A percentile compares a stretch with the other conserved stretches of the same genome.
Conservation (phyloP, 331 rosid species). For the Quercus lobata region DNA sequence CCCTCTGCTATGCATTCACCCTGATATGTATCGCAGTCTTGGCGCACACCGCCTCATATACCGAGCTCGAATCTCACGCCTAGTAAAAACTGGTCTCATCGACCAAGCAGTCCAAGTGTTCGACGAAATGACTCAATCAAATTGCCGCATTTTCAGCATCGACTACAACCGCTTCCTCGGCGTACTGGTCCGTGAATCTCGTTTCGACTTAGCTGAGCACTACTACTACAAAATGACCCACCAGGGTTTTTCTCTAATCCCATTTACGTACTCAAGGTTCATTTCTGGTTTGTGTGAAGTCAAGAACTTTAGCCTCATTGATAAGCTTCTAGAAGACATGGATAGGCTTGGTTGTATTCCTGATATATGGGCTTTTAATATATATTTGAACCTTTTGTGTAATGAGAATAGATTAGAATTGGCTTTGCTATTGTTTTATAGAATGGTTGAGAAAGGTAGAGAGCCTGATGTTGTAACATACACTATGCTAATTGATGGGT, state of each 20-base stretch:
- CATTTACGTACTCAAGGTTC: slow-evolving; percentile 89
- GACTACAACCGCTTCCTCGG: slow-evolving; percentile 95
- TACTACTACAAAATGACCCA: slow-evolving; percentile 71
- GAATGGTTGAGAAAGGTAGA: slow-evolving; percentile 57
- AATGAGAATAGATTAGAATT: slow-evolving; percentile 41
- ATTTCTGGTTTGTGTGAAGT: slow-evolving; percentile 64
- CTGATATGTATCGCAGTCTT: slow-evolving; percentile 76
- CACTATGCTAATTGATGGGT: slow-evolving; percentile 54
- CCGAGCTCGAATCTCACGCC: slow-evolving; percentile 58
- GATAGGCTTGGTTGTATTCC: slow-evolving; percentile 54
- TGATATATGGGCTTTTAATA: slow-evolving; percentile 90
- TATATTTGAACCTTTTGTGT: slow-evolving; percentile 59
- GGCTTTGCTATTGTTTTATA: slow-evolving; percentile 49
- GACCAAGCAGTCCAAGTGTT: slow-evolving; percentile 73
- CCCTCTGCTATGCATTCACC: slow-evolving; percentile 52
- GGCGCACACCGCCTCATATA: slow-evolving; percentile 73
- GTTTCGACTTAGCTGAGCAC: slow-evolving; percentile 67
- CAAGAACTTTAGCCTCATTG: slow-evolving; percentile 47
- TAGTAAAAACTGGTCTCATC: slow-evolving; percentile 67
- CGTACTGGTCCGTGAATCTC: slow-evolving; percentile 63
- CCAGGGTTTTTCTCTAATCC: slow-evolving; percentile 69
- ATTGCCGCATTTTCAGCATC: slow-evolving; percentile 64
- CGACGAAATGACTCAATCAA: slow-evolving; percentile 81
- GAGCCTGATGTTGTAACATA: slow-evolving; percentile 70
- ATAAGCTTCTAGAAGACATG: slow-evolving; percentile 62